Conservation (phyloP, 305 asterid genomes). For the Galium porrigens region DNA sequence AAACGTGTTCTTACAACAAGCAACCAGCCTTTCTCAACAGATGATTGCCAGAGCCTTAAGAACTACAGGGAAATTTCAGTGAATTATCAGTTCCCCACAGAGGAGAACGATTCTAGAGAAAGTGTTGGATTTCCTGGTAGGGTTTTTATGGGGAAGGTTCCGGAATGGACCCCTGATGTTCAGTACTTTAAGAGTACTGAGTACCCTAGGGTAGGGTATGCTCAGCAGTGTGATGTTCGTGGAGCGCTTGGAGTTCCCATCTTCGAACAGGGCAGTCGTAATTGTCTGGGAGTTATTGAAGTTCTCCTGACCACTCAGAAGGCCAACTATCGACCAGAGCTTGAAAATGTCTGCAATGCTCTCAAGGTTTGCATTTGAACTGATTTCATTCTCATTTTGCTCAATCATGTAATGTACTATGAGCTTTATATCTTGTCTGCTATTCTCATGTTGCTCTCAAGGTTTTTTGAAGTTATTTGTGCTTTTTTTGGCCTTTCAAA, state of each 20-base stretch:
- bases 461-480: background rate
- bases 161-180: slow-evolving; percentile 94
- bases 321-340: slow-evolving; percentile 57
- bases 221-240: slow-evolving; percentile 53
- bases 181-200: slow-evolving; percentile 56
- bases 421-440: background rate
- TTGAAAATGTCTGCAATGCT: slow-evolving; percentile 75
- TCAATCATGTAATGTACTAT: background rate
- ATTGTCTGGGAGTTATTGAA: slow-evolving; percentile 79
- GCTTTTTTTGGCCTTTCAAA: background rate
- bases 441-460: background rate
- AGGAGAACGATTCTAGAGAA: slow-evolving; percentile 48
- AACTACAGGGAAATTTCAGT: slow-evolving; percentile 57
- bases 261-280: slow-evolving; percentile 53
- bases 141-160: slow-evolving; percentile 53
- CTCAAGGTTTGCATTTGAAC: slow-evolving; percentile 48
- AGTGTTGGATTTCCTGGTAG: slow-evolving; percentile 67
- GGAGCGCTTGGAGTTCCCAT: slow-evolving; percentile 81
- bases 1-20: slow-evolving; percentile 48
- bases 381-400: slow-evolving; percentile 4
- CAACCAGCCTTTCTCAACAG: slow-evolving; percentile 44
- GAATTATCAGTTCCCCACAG: slow-evolving; percentile 47
- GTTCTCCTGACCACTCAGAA: slow-evolving; percentile 64
- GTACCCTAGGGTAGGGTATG: slow-evolving; percentile 56
- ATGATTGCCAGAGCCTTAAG: slow-evolving; percentile 48